Evolutionary conservation across 108 stramenopile genomes (phyloP).

Genomic region (Fistulifera pelliculosa): DNA sequence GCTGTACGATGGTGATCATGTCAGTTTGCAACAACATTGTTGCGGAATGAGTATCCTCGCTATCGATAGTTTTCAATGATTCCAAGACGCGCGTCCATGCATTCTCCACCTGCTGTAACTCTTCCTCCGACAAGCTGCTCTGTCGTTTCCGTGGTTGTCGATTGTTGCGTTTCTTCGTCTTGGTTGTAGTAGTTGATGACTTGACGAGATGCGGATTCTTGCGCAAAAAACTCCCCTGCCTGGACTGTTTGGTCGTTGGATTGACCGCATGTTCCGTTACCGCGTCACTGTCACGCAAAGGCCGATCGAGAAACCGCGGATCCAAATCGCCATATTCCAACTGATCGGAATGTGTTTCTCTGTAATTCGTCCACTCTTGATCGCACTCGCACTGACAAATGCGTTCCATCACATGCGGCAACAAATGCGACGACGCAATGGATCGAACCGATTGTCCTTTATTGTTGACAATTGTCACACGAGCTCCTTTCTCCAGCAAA

Average conservation of each 20-base stretch:
- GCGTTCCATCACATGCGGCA: background rate
- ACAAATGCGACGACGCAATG: conserved; percentile 43
- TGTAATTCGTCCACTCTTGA: conserved; percentile 34
- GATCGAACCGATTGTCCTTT: conserved; percentile 72
- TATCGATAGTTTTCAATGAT: conserved; percentile 3
- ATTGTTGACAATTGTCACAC: conserved; percentile 75
- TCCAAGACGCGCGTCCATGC: conserved; percentile 15
- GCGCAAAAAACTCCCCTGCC: conserved; percentile 45
- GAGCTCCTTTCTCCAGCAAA: conserved; percentile 29
- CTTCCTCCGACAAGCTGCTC: conserved; percentile 16
- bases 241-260: conserved; percentile 43
- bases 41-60: background rate
- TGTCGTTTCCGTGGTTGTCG: conserved; percentile 5
- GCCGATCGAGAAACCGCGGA: conserved; percentile 47
- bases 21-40: background rate
- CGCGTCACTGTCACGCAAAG: conserved; percentile 30
- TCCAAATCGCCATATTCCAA: conserved; percentile 70
- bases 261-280: conserved; percentile 40
- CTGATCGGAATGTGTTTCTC: conserved; percentile 49
- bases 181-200: too few species aligned
- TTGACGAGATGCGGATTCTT: conserved; percentile 34
- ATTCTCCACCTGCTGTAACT: conserved; percentile 18
- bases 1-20: background rate
- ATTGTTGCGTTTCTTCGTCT: conserved; percentile 5
- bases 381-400: background rate